Base-by-base conservation (phyloP, 2,329 filamentous ascomycete genomes). In the Paecilomyces dactylethromorphus region DNA sequence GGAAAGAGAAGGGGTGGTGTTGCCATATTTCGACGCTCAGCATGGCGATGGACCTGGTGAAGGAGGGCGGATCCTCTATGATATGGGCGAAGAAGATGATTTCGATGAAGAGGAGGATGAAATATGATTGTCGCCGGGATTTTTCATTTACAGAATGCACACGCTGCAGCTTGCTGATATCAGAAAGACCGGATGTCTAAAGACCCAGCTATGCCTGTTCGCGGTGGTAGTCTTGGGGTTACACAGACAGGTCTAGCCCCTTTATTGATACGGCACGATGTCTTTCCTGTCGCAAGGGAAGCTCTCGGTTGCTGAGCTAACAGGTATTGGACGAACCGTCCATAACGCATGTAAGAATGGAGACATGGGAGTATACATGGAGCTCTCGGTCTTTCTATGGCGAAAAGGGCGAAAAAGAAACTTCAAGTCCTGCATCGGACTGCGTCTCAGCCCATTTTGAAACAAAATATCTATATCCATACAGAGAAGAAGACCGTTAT, bases 1-100 rank as follows among this genome's bases (percentile, higher is more conserved):
- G 63, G 93, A 96, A 55, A 81, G 94, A 26, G 93, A 97, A 68
- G 90, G 89, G 0, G 90, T 99, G 8, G 90, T 97, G 49, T 73
- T 97, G 73, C 94, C 94, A 15, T 97, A 99, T 73, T 97, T 95
- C 75, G 94, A 99, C 78, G 94, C 94, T 24, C 94, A 99, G 81
- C 90, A 86, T 56, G 88, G 74, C 13, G 74, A 79, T 59, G 84
- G 82, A 3, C 79, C 85, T 0, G 92, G 92, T 0, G 91, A 96
- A 68, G 93, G 94, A 3, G 94, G 94, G 0, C 83, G 93, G 61
- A 99, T 99, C 64, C 71, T 99, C 68, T 99, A 99, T 72, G 93
- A 97, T 66, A 96, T 97, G 90, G 93, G 92, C 1, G 84, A 87
- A 62, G 94, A 97, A 77, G 94, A 99, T 74, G 92, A 97, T 72